A percentile compares a stretch with the other conserved stretches of the same genome.
Conservation (phyloP, 768 basidiomycete genomes). For the Collybia sordida region DNA sequence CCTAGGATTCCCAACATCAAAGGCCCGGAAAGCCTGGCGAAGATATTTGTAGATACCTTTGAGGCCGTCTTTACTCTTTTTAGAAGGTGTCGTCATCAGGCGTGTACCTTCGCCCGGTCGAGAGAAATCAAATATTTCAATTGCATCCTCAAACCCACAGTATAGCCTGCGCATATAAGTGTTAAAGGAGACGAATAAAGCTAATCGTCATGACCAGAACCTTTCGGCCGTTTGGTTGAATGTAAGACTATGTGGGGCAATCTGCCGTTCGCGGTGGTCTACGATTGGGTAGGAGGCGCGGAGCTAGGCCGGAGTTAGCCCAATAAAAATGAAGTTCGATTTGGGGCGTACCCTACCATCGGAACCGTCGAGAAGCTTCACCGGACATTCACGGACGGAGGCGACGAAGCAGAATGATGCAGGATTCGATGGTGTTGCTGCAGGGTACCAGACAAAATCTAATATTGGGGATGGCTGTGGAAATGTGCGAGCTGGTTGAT, state of each 20-base stretch:
- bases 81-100: constrained; percentile 21
- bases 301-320: constrained; percentile 46
- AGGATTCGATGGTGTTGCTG: constrained; percentile 56
- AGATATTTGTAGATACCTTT: constrained; percentile 56
- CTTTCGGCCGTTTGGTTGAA: constrained; percentile 71
- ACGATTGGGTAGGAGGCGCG: constrained; percentile 91
- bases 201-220: constrained; percentile 32
- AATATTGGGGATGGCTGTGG: constrained; percentile 70
- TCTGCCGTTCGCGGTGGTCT: constrained; percentile 89
- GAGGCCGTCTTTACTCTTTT: constrained; percentile 64
- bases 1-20: constrained; percentile 41
- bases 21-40: neutral
- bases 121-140: constrained; percentile 24
- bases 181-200: constrained; percentile 19
- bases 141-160: constrained; percentile 28
- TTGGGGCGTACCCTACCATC: constrained; percentile 63
- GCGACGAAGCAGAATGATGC: constrained; percentile 81
- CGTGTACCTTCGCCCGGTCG: constrained; percentile 21
- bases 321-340: neutral
- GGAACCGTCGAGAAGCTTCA: constrained; percentile 79
- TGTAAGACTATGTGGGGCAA: constrained; percentile 82
- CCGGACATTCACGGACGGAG: constrained; percentile 81
- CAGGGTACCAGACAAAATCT: constrained; percentile 85
- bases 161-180: constrained; percentile 21
- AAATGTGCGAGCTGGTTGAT: constrained; percentile 24